Percentiles rank a stretch among this genome's conserved stretches.
phyloP scores from a whole-genome alignment of 2,329 filamentous ascomycete genomes.

The Microsporum ferrugineum region DNA sequence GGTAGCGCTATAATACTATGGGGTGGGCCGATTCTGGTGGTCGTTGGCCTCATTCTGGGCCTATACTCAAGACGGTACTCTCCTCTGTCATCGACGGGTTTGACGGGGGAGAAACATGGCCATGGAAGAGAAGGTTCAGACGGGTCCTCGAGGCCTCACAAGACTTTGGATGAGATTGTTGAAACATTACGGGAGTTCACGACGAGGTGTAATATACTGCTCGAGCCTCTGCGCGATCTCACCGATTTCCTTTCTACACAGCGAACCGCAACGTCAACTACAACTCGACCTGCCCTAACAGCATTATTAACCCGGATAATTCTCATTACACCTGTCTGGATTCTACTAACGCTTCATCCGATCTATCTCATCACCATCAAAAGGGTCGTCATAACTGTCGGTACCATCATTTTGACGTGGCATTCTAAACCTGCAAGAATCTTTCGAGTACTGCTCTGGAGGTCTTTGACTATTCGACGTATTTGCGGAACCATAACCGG shows the following conservation, averaged over 20 bases:
- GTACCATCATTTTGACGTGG: slow-evolving; percentile 80
- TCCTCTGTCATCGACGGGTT: slow-evolving; percentile 74
- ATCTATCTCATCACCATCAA: slow-evolving; percentile 76
- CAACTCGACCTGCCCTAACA: slow-evolving; percentile 78
- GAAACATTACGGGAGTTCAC: slow-evolving; percentile 87
- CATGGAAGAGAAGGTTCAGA: slow-evolving; percentile 46
- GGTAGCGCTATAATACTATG: slow-evolving; percentile 71
- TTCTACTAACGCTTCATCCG: slow-evolving; percentile 68
- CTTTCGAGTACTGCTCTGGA: slow-evolving; percentile 78
- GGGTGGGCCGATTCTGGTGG: slow-evolving; percentile 72
- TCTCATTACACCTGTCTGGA: slow-evolving; percentile 79
- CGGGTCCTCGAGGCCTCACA: slow-evolving; percentile 65
- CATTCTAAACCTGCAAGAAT: slow-evolving; percentile 80
- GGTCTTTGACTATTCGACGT: slow-evolving; percentile 62
- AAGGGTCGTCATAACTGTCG: slow-evolving; percentile 70
- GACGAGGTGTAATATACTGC: slow-evolving; percentile 76
- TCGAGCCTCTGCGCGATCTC: slow-evolving; percentile 77
- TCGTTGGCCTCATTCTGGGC: slow-evolving; percentile 66
- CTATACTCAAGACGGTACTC: slow-evolving; percentile 91
- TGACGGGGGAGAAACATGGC: slow-evolving; percentile 53
- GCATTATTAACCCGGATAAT: slow-evolving; percentile 81
- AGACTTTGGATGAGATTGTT: slow-evolving; percentile 93
- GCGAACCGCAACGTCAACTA: slow-evolving; percentile 78
- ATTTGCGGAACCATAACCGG: slow-evolving; percentile 66
- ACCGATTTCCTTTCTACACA: slow-evolving; percentile 92